Evolutionary conservation across 1,284 basidiomycete species (phyloP).

Genomic region (Ustilago curta): DNA sequence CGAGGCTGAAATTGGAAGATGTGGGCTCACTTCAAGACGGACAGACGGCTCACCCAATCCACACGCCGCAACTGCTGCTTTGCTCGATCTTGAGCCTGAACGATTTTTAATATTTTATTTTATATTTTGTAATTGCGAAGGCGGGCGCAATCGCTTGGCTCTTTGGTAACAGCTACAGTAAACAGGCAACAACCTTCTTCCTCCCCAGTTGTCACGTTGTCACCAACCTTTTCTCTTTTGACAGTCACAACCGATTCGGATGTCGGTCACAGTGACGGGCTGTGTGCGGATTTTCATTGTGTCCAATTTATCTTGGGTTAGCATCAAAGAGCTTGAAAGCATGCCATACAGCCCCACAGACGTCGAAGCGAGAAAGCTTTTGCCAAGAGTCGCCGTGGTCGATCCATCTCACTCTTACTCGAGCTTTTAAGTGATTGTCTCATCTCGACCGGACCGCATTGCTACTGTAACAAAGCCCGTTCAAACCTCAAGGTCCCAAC

Average conservation of each 20-base stretch:
- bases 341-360: background rate
- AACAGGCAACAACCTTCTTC: background rate
- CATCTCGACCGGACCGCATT: background rate
- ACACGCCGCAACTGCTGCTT: too few species aligned
- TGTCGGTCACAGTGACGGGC: conserved; percentile 1
- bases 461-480: background rate
- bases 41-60: too few species aligned
- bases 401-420: background rate
- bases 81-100: too few species aligned
- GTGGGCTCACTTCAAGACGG: too few species aligned
- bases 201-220: too few species aligned
- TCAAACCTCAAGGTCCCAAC: background rate
- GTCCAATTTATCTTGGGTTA: background rate
- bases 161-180: background rate
- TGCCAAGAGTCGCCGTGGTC: conserved; percentile 8
- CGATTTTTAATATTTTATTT: too few species aligned
- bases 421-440: too few species aligned
- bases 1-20: too few species aligned
- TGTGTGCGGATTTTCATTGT: background rate
- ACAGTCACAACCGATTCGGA: background rate
- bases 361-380: background rate
- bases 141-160: too few species aligned
- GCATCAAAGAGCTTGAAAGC: background rate
- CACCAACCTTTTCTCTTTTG: background rate
- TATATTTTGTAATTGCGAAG: too few species aligned